Conservation (phyloP, 2,329 filamentous ascomycete genomes). For the Sclerotinia borealis region DNA sequence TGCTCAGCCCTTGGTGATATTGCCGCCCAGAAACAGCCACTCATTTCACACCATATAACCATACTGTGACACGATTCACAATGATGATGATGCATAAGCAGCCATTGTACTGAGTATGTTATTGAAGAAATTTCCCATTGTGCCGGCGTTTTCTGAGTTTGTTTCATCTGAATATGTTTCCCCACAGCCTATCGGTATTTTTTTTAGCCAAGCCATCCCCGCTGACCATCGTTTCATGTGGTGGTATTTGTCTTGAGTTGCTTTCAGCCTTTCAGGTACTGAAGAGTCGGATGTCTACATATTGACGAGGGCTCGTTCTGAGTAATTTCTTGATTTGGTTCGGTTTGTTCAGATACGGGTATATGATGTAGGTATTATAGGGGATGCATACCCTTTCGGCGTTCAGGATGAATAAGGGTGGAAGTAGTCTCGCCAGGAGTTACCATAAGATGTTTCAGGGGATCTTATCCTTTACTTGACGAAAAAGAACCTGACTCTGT, state of each 20-base stretch:
- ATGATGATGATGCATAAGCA: not conserved
- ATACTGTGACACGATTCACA: not conserved
- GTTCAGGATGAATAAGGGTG: not conserved
- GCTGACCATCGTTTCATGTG: slow-evolving; percentile 1
- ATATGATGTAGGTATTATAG: not conserved
- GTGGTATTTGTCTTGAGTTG: not conserved
- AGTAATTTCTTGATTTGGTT: not conserved
- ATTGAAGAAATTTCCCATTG: not conserved
- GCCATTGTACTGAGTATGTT: not conserved
- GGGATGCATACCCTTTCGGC: not conserved
- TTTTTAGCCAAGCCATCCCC: not conserved
- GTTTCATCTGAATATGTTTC: slow-evolving; percentile 1
- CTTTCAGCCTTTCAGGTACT: not conserved
- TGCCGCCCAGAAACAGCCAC: not conserved
- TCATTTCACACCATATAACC: not conserved
- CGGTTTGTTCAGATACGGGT: not conserved
- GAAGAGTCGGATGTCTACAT: not conserved
- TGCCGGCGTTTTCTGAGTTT: not conserved
- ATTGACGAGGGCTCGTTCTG: not conserved
- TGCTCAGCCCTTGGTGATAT: not conserved
- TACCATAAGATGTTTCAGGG: not conserved
- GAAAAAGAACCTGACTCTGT: not conserved
- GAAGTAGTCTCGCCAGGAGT: not conserved
- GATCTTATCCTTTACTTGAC: not conserved
- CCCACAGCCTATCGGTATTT: not conserved